Percentiles rank a stretch among this genome's conserved stretches.
These are phyloP conservation scores for Fraxinus greggii DNA, from an alignment of 305 asterid species.

Conservation along the genomic window DNA sequence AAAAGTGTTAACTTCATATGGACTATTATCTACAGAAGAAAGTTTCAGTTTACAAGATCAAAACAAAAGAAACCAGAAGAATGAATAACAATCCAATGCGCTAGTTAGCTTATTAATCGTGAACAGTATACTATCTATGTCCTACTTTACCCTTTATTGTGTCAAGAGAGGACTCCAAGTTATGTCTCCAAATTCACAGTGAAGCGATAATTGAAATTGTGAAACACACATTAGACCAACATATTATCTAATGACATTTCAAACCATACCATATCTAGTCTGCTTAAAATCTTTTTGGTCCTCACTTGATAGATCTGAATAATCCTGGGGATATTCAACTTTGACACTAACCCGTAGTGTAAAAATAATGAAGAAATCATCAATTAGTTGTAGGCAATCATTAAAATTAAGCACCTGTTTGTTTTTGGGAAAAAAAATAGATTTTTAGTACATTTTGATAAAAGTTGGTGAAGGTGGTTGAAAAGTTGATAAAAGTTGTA, in stretches of 20 bases:
- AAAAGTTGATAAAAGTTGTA: too few species aligned
- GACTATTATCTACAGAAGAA: conserved; percentile 3
- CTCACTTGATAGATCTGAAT: conserved; percentile 77
- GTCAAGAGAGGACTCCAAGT: conserved; percentile 5
- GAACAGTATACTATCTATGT: not conserved
- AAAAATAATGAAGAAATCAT: conserved; percentile 18
- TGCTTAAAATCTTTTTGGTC: conserved; percentile 97
- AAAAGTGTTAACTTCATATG: not conserved
- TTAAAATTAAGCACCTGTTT: not conserved
- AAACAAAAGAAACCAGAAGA: conserved; percentile 14
- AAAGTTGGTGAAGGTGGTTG: too few species aligned
- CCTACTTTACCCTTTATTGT: not conserved
- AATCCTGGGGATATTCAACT: conserved; percentile 90
- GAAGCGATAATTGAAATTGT: not conserved
- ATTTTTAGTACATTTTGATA: too few species aligned
- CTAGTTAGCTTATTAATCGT: conserved; percentile 14
- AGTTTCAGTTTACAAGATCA: conserved; percentile 9
- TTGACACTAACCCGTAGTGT: conserved; percentile 69
- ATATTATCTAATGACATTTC: conserved; percentile 18
- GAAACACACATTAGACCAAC: conserved; percentile 12
- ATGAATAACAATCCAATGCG: not conserved
- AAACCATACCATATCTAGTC: conserved; percentile 79
- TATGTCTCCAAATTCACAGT: conserved; percentile 12
- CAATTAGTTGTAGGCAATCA: conserved; percentile 19
- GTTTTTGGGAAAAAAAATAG: too few species aligned